phyloP scores from a whole-genome alignment of 2,329 filamentous ascomycete species.

The Hypomyces perniciosus region DNA sequence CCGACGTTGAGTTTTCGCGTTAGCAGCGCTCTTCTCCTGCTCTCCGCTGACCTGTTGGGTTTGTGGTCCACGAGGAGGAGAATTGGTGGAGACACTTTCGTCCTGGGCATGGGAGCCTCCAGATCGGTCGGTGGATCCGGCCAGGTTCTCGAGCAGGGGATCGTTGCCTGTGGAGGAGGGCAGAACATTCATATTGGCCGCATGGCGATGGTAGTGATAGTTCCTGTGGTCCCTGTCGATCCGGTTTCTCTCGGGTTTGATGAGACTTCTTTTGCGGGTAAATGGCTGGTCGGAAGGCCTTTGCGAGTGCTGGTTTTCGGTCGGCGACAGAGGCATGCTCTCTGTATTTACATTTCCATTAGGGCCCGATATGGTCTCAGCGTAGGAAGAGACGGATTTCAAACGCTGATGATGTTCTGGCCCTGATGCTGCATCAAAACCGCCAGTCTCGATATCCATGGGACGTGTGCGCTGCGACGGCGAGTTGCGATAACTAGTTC shows the following conservation, averaged over 20 bases:
- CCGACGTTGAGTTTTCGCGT: conserved; percentile 30
- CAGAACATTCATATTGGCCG: conserved; percentile 82
- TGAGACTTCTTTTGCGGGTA: conserved; percentile 75
- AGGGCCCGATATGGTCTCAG: conserved; percentile 50
- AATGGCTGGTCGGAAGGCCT: conserved; percentile 31
- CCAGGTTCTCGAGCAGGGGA: conserved; percentile 73
- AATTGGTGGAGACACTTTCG: conserved; percentile 36
- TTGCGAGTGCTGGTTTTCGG: conserved; percentile 29
- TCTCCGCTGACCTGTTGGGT: conserved; percentile 28
- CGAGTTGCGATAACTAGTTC: conserved; percentile 61
- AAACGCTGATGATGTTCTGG: conserved; percentile 46
- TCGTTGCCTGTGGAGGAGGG: conserved; percentile 93
- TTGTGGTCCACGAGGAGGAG: conserved; percentile 32
- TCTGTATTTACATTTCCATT: conserved; percentile 51
- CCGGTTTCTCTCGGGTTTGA: conserved; percentile 80
- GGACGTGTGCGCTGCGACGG: conserved; percentile 59
- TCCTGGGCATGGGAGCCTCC: conserved; percentile 40
- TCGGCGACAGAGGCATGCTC: conserved; percentile 47
- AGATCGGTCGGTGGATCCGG: conserved; percentile 55
- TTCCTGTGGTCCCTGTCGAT: conserved; percentile 86
- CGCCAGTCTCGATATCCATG: conserved; percentile 64
- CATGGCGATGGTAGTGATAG: conserved; percentile 93
- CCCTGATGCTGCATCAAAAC: conserved; percentile 38
- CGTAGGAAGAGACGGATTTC: conserved; percentile 52
- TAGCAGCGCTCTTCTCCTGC: conserved; percentile 27